Conservation (phyloP, 1,284 basidiomycete genomes). For the Sparassis latifolia region DNA sequence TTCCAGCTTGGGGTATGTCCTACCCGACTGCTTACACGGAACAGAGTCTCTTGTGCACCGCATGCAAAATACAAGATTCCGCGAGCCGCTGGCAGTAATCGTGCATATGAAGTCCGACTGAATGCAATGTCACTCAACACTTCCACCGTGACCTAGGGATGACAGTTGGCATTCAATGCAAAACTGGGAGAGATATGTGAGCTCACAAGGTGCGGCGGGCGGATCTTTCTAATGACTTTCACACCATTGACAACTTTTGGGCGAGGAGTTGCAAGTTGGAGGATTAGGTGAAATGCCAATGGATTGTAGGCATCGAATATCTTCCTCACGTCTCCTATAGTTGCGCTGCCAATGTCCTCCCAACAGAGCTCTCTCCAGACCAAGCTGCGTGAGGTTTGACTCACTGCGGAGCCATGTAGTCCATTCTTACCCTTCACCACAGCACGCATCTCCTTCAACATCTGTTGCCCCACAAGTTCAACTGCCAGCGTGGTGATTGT, state of each 20-base stretch:
- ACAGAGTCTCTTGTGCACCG: not conserved
- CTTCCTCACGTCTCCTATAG: not conserved
- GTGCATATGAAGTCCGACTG: not conserved
- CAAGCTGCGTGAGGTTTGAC: no score
- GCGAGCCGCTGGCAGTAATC: not conserved
- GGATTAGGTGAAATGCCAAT: not conserved
- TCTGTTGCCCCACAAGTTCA: not conserved
- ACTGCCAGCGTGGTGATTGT: not conserved
- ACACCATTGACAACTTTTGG: not conserved
- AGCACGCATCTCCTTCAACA: not conserved
- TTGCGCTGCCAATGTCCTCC: not conserved
- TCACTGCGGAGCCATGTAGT: not conserved
- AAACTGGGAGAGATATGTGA: no score
- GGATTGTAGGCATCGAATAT: not conserved
- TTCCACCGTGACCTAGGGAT: not conserved
- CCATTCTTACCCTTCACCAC: not conserved
- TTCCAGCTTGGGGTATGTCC: conserved; percentile 1
- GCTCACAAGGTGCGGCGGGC: not conserved
- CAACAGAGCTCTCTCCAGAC: not conserved
- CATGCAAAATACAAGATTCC: not conserved
- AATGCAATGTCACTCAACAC: not conserved
- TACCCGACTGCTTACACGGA: not conserved
- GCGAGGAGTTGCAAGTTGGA: not conserved
- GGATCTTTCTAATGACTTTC: not conserved
- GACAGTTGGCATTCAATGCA: no score